Base-by-base conservation (phyloP, 768 basidiomycete genomes). In the Leucosporidium scottii region DNA sequence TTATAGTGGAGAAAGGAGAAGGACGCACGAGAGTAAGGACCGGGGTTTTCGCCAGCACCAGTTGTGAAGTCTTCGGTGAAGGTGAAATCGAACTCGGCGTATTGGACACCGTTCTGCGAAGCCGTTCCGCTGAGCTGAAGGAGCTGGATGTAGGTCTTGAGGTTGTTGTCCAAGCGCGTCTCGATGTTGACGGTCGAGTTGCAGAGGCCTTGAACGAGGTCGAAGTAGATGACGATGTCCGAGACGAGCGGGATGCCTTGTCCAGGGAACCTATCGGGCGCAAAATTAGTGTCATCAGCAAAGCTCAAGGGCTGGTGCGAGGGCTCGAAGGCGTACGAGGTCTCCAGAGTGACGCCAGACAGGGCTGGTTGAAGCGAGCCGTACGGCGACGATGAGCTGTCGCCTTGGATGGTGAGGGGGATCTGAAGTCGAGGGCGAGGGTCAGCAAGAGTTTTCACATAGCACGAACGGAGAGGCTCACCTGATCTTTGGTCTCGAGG, bases 11-110 rank as follows among this genome's bases (percentile, higher is more conserved):
- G 34, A 34, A n/a, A 44, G 8, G 39, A 44, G 13, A 44, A 44
- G 39, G 8, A 44, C 39, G 8, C 13, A 44, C 39, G 39, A 44
- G 62, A 63, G 72, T 88, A 88, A 23, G 86, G 85, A 25, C 82
- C 81, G 20, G 78, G 72, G 5, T 83, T 85, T 85, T 78, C 54
- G 78, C 81, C 60, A 53, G 39, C 4, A n/a, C 18, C 30, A 23
- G 67, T 59, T 21, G 55, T 47, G 21, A 86, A 80, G 0, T 85
- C 85, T 13, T 86, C 78, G 31, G 84, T 78, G 65, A 87, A 87
- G 67, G 75, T 79, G 77, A 88, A 87, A 47, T 80, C 79, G 75
- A 88, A 87, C 62, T 81, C 81, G 8, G 88, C 87, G 70, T 82
- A 89, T 2, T 79, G 81, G 48, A 78, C 74, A 1, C 84, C 85